phyloP scores from a whole-genome alignment of 805 yeast genomes.

The Saccharomycopsis capsularis region DNA sequence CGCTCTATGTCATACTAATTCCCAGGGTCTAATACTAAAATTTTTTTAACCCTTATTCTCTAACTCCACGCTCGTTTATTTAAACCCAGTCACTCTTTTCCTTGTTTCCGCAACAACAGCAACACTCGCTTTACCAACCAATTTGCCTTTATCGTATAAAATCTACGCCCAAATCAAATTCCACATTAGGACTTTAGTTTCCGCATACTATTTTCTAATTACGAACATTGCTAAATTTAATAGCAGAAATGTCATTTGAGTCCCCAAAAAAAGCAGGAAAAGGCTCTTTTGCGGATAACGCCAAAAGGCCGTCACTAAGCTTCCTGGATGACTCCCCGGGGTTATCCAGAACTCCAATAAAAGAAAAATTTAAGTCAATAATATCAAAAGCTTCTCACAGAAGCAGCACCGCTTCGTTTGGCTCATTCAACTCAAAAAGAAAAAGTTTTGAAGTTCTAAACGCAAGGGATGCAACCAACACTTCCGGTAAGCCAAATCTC shows the following conservation, averaged over 20 bases:
- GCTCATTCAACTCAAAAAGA: slow-evolving; percentile 2
- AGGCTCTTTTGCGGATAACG: background rate
- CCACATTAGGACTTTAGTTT: no score
- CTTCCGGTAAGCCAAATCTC: background rate
- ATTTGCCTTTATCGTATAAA: no score
- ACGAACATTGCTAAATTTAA: no score
- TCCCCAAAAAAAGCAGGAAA: background rate
- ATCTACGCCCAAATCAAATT: no score
- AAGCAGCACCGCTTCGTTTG: slow-evolving; percentile 13
- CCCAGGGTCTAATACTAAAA: no score
- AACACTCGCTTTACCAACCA: no score
- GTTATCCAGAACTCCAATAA: slow-evolving; percentile 9
- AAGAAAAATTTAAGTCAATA: slow-evolving; percentile 19
- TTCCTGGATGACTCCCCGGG: background rate
- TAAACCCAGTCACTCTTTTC: no score
- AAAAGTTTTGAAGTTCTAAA: slow-evolving; percentile 16
- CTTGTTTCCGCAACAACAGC: no score
- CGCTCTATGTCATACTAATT: no score
- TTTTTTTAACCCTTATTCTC: no score
- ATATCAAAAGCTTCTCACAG: slow-evolving; percentile 19
- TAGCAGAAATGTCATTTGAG: background rate
- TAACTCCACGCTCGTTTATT: no score
- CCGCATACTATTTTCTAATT: no score
- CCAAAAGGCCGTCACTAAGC: background rate
- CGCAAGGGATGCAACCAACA: slow-evolving; percentile 1